Conservation (phyloP, 2,329 filamentous ascomycete genomes). For the Chaetomium globosum region DNA sequence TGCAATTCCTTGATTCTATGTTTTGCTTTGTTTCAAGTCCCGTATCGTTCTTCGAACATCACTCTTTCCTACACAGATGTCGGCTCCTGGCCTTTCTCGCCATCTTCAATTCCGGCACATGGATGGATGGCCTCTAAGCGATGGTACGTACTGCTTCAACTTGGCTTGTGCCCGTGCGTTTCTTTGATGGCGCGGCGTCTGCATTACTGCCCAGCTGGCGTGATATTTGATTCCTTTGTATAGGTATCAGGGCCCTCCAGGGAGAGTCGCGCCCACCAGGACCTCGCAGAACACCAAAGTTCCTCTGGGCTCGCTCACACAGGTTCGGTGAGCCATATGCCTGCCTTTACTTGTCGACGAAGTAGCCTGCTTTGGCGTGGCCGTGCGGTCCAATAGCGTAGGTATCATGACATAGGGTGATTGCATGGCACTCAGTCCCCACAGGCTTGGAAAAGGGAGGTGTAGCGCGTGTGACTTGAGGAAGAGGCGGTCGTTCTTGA, state of each 20-base stretch:
- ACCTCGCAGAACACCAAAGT: not conserved
- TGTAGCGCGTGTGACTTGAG: not conserved
- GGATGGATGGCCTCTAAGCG: not conserved
- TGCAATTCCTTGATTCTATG: not conserved
- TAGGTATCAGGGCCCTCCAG: not conserved
- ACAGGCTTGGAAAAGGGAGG: not conserved
- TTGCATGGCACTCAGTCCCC: too few relatives aligned
- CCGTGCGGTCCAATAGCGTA: not conserved
- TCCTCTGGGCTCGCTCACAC: not conserved
- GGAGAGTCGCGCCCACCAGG: not conserved
- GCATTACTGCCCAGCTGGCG: not conserved
- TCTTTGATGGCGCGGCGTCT: not conserved
- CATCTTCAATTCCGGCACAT: not conserved
- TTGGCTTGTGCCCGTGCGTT: not conserved
- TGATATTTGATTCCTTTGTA: not conserved
- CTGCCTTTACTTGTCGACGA: not conserved
- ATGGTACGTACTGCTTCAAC: not conserved
- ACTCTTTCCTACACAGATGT: not conserved
- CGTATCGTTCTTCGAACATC: not conserved
- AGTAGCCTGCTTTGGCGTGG: not conserved
- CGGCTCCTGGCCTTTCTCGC: not conserved
- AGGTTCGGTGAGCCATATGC: not conserved
- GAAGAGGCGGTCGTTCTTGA: not conserved
- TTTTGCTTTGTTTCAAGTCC: not conserved
- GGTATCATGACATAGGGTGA: too few relatives aligned